These are phyloP conservation scores for Alternaria rosae DNA, from an alignment of 2,329 filamentous ascomycete species.

Conservation along the genomic window DNA sequence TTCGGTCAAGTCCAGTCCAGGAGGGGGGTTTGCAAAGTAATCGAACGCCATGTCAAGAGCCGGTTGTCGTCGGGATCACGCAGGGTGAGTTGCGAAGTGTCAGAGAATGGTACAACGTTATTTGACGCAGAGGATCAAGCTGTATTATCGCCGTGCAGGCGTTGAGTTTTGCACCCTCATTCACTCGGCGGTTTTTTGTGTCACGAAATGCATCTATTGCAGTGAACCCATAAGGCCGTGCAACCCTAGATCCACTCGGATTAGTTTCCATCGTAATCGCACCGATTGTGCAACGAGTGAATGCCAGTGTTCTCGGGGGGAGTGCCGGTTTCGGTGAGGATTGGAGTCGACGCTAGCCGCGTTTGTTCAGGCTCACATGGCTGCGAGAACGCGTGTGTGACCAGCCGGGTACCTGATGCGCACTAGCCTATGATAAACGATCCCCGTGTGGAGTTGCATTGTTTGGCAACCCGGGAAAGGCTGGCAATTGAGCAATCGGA, in stretches of 20 bases:
- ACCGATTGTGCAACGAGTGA: not conserved
- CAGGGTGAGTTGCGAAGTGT: not conserved
- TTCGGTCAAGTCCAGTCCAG: slow-evolving; percentile 27
- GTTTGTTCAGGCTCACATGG: not conserved
- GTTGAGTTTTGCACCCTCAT: not conserved
- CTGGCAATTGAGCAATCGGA: not conserved
- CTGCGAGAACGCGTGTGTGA: not conserved
- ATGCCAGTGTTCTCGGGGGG: not conserved
- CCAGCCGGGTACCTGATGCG: not conserved
- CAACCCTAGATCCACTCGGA: not conserved
- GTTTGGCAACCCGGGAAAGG: not conserved
- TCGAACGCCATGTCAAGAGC: slow-evolving; percentile 7
- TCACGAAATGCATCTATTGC: not conserved
- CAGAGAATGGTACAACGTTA: not conserved
- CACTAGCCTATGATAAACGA: not conserved
- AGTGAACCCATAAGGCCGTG: not conserved
- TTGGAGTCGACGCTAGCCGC: not conserved
- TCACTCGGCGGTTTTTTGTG: not conserved
- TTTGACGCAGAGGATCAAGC: not conserved
- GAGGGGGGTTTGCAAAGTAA: slow-evolving; percentile 25
- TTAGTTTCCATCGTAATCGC: not conserved
- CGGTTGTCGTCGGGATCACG: not conserved
- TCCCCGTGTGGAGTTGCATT: not conserved
- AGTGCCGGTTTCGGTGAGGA: not conserved
- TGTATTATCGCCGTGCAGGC: not conserved